Evolutionary conservation across 2,329 filamentous ascomycete species (phyloP).

Genomic region (Aureobasidium pullulans): DNA sequence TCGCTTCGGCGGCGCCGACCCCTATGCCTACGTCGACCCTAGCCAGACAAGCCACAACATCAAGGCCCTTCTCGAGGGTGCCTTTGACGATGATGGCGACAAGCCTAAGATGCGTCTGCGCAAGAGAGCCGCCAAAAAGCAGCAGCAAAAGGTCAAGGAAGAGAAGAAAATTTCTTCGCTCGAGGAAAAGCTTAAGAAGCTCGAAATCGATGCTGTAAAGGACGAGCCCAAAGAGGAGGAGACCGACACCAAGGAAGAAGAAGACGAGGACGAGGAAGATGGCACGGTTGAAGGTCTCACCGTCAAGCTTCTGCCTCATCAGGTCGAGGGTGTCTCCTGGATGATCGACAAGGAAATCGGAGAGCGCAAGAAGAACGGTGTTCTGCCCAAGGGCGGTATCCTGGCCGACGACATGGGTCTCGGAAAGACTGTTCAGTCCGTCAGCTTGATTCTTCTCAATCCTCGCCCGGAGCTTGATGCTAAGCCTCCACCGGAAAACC

Average conservation of each 20-base stretch:
- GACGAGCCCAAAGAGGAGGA: slow-evolving; percentile 34
- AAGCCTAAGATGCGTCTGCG: slow-evolving; percentile 38
- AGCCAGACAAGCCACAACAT: slow-evolving; percentile 66
- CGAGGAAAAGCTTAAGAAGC: slow-evolving; percentile 36
- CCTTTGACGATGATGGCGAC: slow-evolving; percentile 67
- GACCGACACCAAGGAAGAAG: slow-evolving; percentile 24
- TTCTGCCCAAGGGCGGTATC: slow-evolving; percentile 84
- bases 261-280: slow-evolving; percentile 47
- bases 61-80: slow-evolving; percentile 74
- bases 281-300: slow-evolving; percentile 70
- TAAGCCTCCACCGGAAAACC: slow-evolving; percentile 46
- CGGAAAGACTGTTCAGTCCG: slow-evolving; percentile 91
- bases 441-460: slow-evolving; percentile 80
- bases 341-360: slow-evolving; percentile 91
- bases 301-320: slow-evolving; percentile 84
- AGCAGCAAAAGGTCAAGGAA: slow-evolving; percentile 20
- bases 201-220: slow-evolving; percentile 45
- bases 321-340: slow-evolving; percentile 90
- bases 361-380: slow-evolving; percentile 67
- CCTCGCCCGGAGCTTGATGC: slow-evolving; percentile 47
- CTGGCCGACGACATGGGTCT: slow-evolving; percentile 96
- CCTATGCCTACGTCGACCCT: slow-evolving; percentile 59
- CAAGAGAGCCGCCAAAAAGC: slow-evolving; percentile 35
- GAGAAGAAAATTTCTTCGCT: slow-evolving; percentile 32
- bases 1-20: slow-evolving; percentile 47